These are phyloP conservation scores for Trametes punicea DNA, from an alignment of 768 basidiomycete genomes.

Conservation along the genomic window DNA sequence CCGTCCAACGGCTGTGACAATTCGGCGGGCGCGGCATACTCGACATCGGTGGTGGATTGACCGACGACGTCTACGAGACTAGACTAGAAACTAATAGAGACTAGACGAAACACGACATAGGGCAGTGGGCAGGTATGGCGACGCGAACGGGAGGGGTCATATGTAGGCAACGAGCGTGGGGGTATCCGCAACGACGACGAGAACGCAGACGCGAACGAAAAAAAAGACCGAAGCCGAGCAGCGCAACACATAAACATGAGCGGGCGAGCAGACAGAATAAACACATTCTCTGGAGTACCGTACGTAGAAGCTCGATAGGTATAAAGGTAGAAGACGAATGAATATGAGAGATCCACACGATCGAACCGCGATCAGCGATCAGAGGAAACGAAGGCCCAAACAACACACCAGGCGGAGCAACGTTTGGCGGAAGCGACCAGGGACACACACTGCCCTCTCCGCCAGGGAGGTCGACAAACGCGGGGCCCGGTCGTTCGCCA, in stretches of 20 bases:
- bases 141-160: constrained; percentile 9
- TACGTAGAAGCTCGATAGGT: background rate
- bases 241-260: background rate
- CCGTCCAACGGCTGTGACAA: too few species aligned
- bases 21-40: background rate
- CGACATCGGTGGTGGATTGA: background rate
- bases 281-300: constrained; percentile 3
- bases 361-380: background rate
- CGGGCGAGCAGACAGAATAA: background rate
- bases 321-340: background rate
- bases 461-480: too few species aligned
- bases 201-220: constrained; percentile 7
- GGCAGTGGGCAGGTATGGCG: background rate
- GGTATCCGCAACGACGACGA: constrained; percentile 17
- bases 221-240: constrained; percentile 1
- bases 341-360: background rate
- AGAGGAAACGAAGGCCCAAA: background rate
- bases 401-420: background rate
- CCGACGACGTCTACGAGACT: background rate
- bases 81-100: background rate
- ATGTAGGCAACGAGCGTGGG: constrained; percentile 19
- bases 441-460: too few species aligned
- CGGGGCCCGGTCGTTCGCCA: too few species aligned
- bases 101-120: background rate
- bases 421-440: background rate